A percentile compares a stretch with the other conserved stretches of the same genome.
Evolutionary conservation across 495 filamentous ascomycete genomes (phyloP).

Genomic region (Poronia punctata): DNA sequence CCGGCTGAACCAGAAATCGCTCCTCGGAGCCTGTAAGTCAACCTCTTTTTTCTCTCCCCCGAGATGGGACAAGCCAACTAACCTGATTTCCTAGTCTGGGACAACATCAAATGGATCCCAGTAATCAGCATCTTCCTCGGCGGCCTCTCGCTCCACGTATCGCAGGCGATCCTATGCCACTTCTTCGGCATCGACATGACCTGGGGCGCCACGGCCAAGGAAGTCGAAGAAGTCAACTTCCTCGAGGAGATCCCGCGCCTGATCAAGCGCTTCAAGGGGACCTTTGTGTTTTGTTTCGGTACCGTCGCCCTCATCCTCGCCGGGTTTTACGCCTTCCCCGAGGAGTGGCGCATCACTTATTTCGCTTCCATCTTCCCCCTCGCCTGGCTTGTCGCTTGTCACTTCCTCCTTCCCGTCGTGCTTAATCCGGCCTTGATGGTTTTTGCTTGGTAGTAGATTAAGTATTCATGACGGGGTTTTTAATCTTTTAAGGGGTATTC

Average conservation of each 20-base stretch:
- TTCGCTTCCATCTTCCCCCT: slow-evolving; percentile 56
- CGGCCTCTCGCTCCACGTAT: slow-evolving; percentile 57
- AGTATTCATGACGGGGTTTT: neutral
- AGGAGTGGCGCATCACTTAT: slow-evolving; percentile 48
- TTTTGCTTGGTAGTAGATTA: slow-evolving; percentile 50
- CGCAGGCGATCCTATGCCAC: slow-evolving; percentile 53
- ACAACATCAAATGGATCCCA: slow-evolving; percentile 58
- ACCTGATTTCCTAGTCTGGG: slow-evolving; percentile 34
- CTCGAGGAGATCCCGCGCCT: slow-evolving; percentile 53
- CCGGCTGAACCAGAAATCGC: slow-evolving; percentile 36
- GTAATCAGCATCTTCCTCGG: slow-evolving; percentile 57
- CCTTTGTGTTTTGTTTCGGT: slow-evolving; percentile 48
- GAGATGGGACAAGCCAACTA: slow-evolving; percentile 13
- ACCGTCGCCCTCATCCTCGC: slow-evolving; percentile 42
- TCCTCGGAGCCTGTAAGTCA: slow-evolving; percentile 31
- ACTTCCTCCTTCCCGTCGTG: slow-evolving; percentile 54
- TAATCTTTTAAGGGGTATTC: neutral
- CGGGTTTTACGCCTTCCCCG: slow-evolving; percentile 37
- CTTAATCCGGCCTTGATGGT: slow-evolving; percentile 62
- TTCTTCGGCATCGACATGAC: slow-evolving; percentile 56
- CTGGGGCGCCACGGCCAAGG: slow-evolving; percentile 59
- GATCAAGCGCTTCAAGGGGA: slow-evolving; percentile 51
- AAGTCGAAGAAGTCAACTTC: slow-evolving; percentile 53
- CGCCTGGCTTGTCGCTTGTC: slow-evolving; percentile 42
- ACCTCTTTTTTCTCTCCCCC: neutral